These are phyloP conservation scores for Lactifluus hygrophoroides DNA, from an alignment of 768 basidiomycete species.

Conservation along the genomic window DNA sequence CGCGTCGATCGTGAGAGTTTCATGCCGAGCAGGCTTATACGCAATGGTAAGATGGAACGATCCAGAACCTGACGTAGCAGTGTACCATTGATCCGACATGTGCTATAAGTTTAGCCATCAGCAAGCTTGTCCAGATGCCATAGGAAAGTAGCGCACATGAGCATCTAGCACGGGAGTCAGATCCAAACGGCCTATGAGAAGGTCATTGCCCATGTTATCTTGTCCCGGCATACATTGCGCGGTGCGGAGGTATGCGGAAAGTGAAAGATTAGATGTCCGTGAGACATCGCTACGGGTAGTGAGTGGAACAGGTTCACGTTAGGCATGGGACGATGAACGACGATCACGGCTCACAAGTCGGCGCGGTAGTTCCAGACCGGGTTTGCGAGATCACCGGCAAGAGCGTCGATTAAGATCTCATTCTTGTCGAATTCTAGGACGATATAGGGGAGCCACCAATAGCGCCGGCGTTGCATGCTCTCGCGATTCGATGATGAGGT, in stretches of 20 bases:
- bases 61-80: conserved; percentile 73
- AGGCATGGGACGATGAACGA: conserved; percentile 1
- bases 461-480: conserved; percentile 85
- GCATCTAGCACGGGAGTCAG: conserved; percentile 77
- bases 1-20: conserved; percentile 86
- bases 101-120: conserved; percentile 38
- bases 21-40: conserved; percentile 80
- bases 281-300: conserved; percentile 71
- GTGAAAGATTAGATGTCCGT: conserved; percentile 83
- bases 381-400: conserved; percentile 84
- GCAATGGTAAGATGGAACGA: conserved; percentile 94
- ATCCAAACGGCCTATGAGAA: conserved; percentile 89
- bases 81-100: conserved; percentile 87
- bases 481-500: conserved; percentile 64
- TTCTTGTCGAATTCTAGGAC: conserved; percentile 98
- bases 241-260: conserved; percentile 88
- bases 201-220: conserved; percentile 95
- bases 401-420: conserved; percentile 91
- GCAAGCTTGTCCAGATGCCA: neutral
- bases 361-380: conserved; percentile 97
- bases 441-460: conserved; percentile 94
- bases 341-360: conserved; percentile 63
- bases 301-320: neutral
- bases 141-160: conserved; percentile 40
- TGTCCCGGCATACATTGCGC: conserved; percentile 60